Percentiles rank a stretch among this genome's conserved stretches.
Conservation (phyloP, 495 filamentous ascomycete species). For the Aspergillus bertholletiae region DNA sequence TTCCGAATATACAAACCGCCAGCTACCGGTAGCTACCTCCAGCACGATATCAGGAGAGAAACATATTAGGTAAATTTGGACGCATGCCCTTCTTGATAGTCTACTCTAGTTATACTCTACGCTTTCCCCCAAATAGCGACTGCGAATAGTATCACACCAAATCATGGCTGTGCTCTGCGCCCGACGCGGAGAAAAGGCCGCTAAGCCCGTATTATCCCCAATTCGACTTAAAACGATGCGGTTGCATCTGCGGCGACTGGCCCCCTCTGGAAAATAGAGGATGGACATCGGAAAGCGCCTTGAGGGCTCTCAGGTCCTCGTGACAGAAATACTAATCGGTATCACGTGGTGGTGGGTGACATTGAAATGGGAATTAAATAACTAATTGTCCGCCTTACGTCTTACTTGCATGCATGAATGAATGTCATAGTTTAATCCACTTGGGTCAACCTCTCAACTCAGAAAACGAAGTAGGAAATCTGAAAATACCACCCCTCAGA, state of each 20-base stretch:
- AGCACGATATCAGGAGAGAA: too few species aligned
- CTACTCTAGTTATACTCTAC: too few species aligned
- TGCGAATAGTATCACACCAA: too few species aligned
- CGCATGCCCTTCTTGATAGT: too few species aligned
- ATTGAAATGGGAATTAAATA: not conserved
- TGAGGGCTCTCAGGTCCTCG: not conserved
- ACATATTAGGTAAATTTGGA: too few species aligned
- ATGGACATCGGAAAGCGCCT: not conserved
- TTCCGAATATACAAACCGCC: too few species aligned
- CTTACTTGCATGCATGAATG: not conserved
- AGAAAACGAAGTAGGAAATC: too few species aligned
- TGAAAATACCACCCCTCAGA: too few species aligned
- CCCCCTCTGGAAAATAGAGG: not conserved
- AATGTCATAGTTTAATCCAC: not conserved
- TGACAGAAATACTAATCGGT: not conserved
- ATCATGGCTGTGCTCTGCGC: not conserved
- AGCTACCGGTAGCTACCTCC: too few species aligned
- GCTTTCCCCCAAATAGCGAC: too few species aligned
- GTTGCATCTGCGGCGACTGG: not conserved
- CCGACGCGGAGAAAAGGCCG: not conserved
- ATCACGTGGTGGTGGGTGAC: not conserved
- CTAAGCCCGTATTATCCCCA: not conserved
- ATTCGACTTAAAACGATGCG: not conserved
- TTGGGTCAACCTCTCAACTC: too few species aligned
- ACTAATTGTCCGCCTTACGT: not conserved